phyloP scores from a whole-genome alignment of 176 grass and related monocot species.

The Musa acuminata region DNA sequence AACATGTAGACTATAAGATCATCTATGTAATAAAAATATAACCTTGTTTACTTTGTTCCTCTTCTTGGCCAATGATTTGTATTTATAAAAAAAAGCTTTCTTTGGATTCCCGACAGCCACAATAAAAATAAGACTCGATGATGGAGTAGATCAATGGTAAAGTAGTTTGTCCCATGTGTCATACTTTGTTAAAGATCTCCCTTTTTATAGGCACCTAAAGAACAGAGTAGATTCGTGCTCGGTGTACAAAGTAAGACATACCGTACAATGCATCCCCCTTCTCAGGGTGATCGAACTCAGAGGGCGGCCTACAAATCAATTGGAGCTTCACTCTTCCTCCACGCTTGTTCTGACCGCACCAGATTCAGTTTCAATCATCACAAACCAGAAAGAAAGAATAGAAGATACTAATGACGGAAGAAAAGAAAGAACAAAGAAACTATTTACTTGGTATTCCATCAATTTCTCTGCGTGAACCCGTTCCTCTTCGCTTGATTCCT shows the following conservation, averaged over 20 bases:
- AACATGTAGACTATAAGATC: too few relatives aligned
- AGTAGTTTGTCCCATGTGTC: too few relatives aligned
- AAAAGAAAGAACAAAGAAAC: too few relatives aligned
- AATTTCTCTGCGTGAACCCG: constrained; percentile 32
- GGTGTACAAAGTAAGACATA: not conserved
- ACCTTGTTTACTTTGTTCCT: too few relatives aligned
- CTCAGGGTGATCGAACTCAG: constrained; percentile 30
- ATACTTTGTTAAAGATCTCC: too few relatives aligned
- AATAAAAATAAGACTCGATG: too few relatives aligned
- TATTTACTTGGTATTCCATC: constrained; percentile 19
- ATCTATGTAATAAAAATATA: too few relatives aligned
- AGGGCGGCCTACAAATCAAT: constrained; percentile 27
- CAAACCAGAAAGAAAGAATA: not conserved
- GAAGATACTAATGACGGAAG: not conserved
- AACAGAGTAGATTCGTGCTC: too few relatives aligned
- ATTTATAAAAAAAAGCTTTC: too few relatives aligned
- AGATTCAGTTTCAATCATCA: not conserved
- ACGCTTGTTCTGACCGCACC: constrained; percentile 27
- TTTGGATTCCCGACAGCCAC: too few relatives aligned
- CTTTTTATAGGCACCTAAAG: too few relatives aligned
- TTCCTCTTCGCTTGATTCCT: constrained; percentile 39
- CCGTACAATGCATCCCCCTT: constrained; percentile 42
- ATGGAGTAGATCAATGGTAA: too few relatives aligned
- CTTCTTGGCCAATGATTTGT: not conserved
- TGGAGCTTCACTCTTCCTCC: constrained; percentile 43